These are phyloP conservation scores for Zalaria sp. DNA, from an alignment of 2,329 filamentous ascomycete species.

Conservation along the genomic window DNA sequence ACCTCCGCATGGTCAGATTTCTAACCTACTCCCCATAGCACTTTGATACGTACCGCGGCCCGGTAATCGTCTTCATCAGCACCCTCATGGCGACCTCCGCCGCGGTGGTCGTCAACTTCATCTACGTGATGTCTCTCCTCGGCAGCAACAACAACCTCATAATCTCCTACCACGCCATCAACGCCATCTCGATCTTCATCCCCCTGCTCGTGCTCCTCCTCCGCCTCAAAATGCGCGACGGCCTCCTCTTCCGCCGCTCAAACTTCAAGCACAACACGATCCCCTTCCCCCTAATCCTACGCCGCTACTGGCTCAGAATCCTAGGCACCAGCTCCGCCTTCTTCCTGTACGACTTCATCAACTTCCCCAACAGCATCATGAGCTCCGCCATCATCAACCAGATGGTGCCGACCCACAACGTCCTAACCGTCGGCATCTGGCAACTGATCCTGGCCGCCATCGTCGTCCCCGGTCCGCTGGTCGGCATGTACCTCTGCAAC, in stretches of 20 bases:
- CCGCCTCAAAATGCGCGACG: conserved; percentile 28
- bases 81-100: conserved; percentile 3
- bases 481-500: conserved; percentile 35
- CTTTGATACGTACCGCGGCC: conserved; percentile 11
- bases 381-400: conserved; percentile 28
- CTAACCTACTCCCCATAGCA: conserved; percentile 8
- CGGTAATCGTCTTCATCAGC: conserved; percentile 1
- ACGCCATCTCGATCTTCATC: conserved; percentile 31
- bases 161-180: conserved; percentile 26
- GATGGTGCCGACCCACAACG: conserved; percentile 21
- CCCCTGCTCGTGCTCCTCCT: conserved; percentile 26
- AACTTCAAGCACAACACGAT: conserved; percentile 33
- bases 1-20: neutral
- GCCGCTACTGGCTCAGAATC: conserved; percentile 32
- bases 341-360: conserved; percentile 35
- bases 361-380: conserved; percentile 31
- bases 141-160: conserved; percentile 21
- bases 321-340: conserved; percentile 30
- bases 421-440: conserved; percentile 30
- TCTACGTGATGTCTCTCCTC: conserved; percentile 25
- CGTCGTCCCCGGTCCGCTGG: conserved; percentile 34
- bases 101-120: conserved; percentile 1
- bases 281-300: conserved; percentile 30
- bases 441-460: conserved; percentile 32
- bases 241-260: conserved; percentile 30